A percentile compares a stretch with the other conserved stretches of the same genome.
Conservation (phyloP, 331 rosid genomes). For the Rosa hybrid region DNA sequence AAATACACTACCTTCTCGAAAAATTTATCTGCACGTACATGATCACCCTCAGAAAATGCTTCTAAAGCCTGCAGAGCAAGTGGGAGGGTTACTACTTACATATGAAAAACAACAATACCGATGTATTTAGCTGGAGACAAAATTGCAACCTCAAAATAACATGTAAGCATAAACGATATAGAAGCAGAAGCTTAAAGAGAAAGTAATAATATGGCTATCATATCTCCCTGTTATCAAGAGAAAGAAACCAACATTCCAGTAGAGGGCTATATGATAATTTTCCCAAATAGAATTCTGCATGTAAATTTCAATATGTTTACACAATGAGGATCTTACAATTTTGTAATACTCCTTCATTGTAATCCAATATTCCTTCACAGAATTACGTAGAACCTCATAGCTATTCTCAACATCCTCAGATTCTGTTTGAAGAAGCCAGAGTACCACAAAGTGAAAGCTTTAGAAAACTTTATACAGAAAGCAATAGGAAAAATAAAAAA, state of each 20-base stretch:
- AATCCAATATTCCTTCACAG: slow-evolving; percentile 41
- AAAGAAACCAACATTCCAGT: too few species aligned
- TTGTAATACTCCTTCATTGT: slow-evolving; percentile 43
- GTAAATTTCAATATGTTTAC: slow-evolving; percentile 5
- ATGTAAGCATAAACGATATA: not conserved
- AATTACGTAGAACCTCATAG: slow-evolving; percentile 31
- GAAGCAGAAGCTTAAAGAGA: not conserved
- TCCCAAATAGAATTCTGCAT: too few species aligned
- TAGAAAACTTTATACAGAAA: not conserved
- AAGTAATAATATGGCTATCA: too few species aligned
- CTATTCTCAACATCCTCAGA: slow-evolving; percentile 35
- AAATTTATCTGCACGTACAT: slow-evolving; percentile 34
- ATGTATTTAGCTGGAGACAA: not conserved
- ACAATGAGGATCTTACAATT: slow-evolving; percentile 35
- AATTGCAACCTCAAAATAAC: slow-evolving; percentile 2
- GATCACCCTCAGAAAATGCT: slow-evolving; percentile 36
- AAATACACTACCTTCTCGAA: slow-evolving; percentile 24
- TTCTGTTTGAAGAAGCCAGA: slow-evolving; percentile 21
- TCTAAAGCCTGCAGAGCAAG: slow-evolving; percentile 37
- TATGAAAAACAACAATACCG: not conserved
- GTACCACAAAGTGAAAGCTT: not conserved
- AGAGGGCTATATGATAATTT: too few species aligned
- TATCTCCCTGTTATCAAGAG: too few species aligned
- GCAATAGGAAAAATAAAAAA: not conserved
- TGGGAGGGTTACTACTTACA: slow-evolving; percentile 14